These are phyloP conservation scores for Acmispon strigosus DNA, from an alignment of 306 rosid genomes.

Conservation along the genomic window DNA sequence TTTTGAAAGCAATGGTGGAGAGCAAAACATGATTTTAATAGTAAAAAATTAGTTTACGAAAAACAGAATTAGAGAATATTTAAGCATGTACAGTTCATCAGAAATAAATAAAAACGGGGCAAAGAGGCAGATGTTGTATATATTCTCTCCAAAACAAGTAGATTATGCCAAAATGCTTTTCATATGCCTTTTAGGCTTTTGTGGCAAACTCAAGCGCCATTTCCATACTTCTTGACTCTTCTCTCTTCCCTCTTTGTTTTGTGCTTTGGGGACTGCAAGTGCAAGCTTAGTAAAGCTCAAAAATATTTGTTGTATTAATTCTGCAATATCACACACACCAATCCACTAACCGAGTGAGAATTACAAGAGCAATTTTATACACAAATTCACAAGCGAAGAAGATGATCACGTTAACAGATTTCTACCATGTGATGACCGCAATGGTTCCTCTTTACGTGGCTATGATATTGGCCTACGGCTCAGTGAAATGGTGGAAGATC, in stretches of 20 bases:
- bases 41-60: no score
- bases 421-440: slow-evolving; percentile 93
- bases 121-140: slow-evolving; percentile 13
- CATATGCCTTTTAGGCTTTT: slow-evolving; percentile 29
- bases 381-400: neutral
- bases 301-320: no score
- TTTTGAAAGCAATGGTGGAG: no score
- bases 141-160: slow-evolving; percentile 22
- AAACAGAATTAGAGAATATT: no score
- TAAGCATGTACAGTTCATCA: neutral
- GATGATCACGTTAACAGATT: slow-evolving; percentile 61
- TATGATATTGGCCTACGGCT: slow-evolving; percentile 84
- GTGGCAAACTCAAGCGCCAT: slow-evolving; percentile 8
- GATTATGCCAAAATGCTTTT: slow-evolving; percentile 36
- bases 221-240: neutral
- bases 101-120: neutral
- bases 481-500: slow-evolving; percentile 96
- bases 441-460: slow-evolving; percentile 93
- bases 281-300: slow-evolving; percentile 48
- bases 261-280: slow-evolving; percentile 56
- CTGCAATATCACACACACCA: no score
- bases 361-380: no score
- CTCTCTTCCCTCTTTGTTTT: neutral
- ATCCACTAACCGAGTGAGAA: no score
- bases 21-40: no score